phyloP scores from a whole-genome alignment of 306 rosid species.

The Rosa persica region DNA sequence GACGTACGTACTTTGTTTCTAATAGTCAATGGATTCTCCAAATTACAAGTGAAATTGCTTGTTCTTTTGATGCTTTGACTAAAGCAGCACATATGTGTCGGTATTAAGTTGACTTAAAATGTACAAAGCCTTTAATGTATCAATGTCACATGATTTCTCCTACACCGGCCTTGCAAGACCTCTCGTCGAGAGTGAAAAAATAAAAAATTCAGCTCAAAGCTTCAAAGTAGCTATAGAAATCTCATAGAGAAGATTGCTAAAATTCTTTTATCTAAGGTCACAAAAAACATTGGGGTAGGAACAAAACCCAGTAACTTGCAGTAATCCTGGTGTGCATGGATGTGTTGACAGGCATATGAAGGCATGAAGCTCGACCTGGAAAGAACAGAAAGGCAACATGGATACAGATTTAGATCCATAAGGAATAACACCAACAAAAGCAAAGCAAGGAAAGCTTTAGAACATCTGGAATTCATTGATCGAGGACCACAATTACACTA shows the following conservation, averaged over 20 bases:
- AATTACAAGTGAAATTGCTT: too few relatives aligned
- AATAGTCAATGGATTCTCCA: too few relatives aligned
- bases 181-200: too few relatives aligned
- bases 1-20: background rate
- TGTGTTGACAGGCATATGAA: conserved; percentile 25
- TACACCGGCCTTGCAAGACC: background rate
- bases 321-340: conserved; percentile 21
- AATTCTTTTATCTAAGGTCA: too few relatives aligned
- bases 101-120: too few relatives aligned
- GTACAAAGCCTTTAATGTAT: background rate
- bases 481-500: conserved; percentile 22
- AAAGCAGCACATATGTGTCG: too few relatives aligned
- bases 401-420: conserved; percentile 10
- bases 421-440: conserved; percentile 4
- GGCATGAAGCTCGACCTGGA: conserved; percentile 25
- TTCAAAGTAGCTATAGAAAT: too few relatives aligned
- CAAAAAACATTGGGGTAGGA: background rate
- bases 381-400: conserved; percentile 10
- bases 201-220: background rate
- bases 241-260: background rate
- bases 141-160: background rate
- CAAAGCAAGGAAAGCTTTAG: conserved; percentile 2
- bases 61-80: too few relatives aligned
- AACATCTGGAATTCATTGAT: background rate
- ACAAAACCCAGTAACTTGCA: background rate